Evolutionary conservation across 1,284 basidiomycete genomes (phyloP).

Genomic region (Peniophora sp.): DNA sequence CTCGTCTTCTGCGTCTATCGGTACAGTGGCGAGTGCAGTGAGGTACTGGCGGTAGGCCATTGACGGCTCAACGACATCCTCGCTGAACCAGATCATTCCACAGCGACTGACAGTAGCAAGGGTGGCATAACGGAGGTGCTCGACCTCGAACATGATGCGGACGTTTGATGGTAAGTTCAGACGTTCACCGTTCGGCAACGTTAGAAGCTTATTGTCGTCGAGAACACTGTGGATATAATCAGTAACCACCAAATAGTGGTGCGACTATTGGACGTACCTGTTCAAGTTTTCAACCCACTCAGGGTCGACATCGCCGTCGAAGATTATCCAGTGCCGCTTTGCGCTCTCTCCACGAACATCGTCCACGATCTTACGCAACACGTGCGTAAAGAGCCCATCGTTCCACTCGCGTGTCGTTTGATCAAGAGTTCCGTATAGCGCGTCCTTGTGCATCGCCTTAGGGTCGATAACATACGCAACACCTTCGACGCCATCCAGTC

Average conservation of each 20-base stretch:
- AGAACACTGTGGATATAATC: slow-evolving; percentile 69
- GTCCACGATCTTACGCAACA: slow-evolving; percentile 96
- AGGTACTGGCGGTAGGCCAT: slow-evolving; percentile 95
- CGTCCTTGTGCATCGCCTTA: slow-evolving; percentile 98
- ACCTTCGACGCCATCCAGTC: slow-evolving; percentile 88
- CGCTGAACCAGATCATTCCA: slow-evolving; percentile 99
- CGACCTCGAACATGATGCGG: slow-evolving; percentile 99
- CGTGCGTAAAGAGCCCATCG: slow-evolving; percentile 97
- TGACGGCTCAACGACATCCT: slow-evolving; percentile 83
- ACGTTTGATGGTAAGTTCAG: slow-evolving; percentile 96
- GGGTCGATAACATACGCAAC: slow-evolving; percentile 97
- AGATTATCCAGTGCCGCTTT: slow-evolving; percentile 99
- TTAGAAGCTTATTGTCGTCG: slow-evolving; percentile 98
- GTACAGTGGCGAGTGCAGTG: slow-evolving; percentile 63
- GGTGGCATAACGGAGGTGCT: slow-evolving; percentile 95
- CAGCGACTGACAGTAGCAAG: slow-evolving; percentile 98
- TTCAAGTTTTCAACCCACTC: slow-evolving; percentile 99
- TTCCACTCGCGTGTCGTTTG: slow-evolving; percentile 99
- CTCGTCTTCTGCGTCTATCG: slow-evolving; percentile 91
- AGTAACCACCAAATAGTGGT: slow-evolving; percentile 2
- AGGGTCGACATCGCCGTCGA: slow-evolving; percentile 99
- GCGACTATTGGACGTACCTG: slow-evolving; percentile 44
- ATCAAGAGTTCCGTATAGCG: slow-evolving; percentile 95
- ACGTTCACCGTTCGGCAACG: slow-evolving; percentile 96
- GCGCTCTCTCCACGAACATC: slow-evolving; percentile 96